phyloP scores from a whole-genome alignment of 768 basidiomycete species.

The Phanerochaete sordida region DNA sequence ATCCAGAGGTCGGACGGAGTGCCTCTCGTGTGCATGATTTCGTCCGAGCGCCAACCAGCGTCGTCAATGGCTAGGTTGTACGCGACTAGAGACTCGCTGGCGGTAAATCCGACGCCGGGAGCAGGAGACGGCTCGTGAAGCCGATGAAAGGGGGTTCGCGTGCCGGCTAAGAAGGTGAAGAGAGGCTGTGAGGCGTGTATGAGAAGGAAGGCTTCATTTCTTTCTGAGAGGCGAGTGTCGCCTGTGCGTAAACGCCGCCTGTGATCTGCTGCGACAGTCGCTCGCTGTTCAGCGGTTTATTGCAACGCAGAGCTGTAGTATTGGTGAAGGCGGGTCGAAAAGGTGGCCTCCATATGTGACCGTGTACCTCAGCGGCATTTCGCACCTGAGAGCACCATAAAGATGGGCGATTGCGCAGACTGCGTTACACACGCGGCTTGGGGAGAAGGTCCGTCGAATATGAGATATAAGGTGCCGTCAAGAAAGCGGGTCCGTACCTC shows the following conservation, averaged over 20 bases:
- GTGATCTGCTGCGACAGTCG: not conserved
- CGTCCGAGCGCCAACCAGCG: not conserved
- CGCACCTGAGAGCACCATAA: too few relatives aligned
- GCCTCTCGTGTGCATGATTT: not conserved
- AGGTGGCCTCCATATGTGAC: too few relatives aligned
- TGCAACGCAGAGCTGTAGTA: too few relatives aligned
- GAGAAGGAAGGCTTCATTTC: not conserved
- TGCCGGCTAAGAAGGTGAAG: not conserved
- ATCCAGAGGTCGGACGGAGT: not conserved
- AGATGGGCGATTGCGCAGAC: too few relatives aligned
- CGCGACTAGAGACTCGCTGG: not conserved
- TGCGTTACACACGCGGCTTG: too few relatives aligned
- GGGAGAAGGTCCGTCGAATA: too few relatives aligned
- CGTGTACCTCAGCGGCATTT: too few relatives aligned
- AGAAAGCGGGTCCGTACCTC: too few relatives aligned
- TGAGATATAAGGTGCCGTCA: too few relatives aligned
- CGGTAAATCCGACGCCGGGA: not conserved
- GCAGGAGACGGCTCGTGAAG: not conserved
- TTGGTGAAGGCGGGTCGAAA: too few relatives aligned
- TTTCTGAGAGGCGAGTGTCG: not conserved
- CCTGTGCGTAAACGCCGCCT: not conserved
- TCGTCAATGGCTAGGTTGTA: not conserved
- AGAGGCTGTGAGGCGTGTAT: not conserved
- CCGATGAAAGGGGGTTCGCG: not conserved
- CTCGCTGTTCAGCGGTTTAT: too few relatives aligned